Evolutionary conservation across 805 yeast genomes (phyloP).

Genomic region (Myxozyma lipomycoides): DNA sequence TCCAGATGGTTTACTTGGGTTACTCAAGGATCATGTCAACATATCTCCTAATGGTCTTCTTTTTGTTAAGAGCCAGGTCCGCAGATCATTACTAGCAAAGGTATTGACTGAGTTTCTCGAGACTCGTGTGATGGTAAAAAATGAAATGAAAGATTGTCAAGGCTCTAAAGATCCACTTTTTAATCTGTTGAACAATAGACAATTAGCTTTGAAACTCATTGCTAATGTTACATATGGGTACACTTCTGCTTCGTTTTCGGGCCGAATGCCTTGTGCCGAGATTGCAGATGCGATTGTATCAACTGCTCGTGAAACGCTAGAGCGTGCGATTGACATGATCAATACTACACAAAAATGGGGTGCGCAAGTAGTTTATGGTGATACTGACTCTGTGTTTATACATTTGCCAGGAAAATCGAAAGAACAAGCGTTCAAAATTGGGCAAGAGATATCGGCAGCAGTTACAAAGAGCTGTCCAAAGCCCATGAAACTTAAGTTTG

Average conservation of each 20-base stretch:
- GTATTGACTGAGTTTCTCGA: constrained; percentile 82
- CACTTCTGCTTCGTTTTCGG: constrained; percentile 89
- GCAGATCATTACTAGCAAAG: constrained; percentile 72
- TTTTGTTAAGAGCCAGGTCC: constrained; percentile 60
- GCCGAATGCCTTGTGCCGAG: constrained; percentile 95
- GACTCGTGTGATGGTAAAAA: constrained; percentile 72
- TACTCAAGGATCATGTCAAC: constrained; percentile 52
- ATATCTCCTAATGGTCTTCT: constrained; percentile 85
- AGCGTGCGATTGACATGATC: constrained; percentile 57
- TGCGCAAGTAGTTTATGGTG: constrained; percentile 94
- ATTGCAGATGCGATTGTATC: constrained; percentile 92
- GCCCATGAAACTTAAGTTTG: constrained; percentile 82
- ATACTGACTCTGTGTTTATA: constrained; percentile 90
- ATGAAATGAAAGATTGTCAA: constrained; percentile 52
- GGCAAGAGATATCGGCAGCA: constrained; percentile 60
- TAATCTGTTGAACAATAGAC: constrained; percentile 66
- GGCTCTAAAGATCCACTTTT: constrained; percentile 35
- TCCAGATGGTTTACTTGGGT: constrained; percentile 53
- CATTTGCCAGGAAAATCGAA: constrained; percentile 78
- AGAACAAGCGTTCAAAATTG: constrained; percentile 73
- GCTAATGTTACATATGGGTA: constrained; percentile 98
- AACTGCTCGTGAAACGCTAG: constrained; percentile 81
- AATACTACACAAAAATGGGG: constrained; percentile 63
- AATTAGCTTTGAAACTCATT: constrained; percentile 78
- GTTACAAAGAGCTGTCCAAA: constrained; percentile 68